Base-by-base conservation (phyloP, 176 grass and related monocot genomes). In the Tuctoria greenei region DNA sequence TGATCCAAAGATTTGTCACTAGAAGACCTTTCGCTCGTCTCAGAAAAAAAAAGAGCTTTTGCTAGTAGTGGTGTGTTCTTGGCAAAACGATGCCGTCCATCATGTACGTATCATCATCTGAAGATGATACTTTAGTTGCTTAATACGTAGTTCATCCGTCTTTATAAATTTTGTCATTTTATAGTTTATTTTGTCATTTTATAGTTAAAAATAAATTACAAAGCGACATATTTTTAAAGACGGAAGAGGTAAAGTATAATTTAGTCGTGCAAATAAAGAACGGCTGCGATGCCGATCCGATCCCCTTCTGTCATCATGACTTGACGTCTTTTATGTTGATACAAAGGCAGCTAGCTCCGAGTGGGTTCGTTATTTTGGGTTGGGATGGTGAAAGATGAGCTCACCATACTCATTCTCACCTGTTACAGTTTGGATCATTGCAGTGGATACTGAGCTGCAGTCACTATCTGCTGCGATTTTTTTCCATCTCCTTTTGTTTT, bases 261-360 rank as follows among this genome's bases (percentile, higher is more conserved):
- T 54, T 88, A 75, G 75, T 26, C 46, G 61, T 64, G 75, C 73
- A 79, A 89, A 89, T 82, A 88, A 88, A 88, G 57, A 88, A 80
- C 66, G 81, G 75, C 25, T 65, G 37, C 61, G 75, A 18, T 65
- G 37, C 61, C 24, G 39, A 7, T 62, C 35, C 55, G 24, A 27
- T 0, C 9, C 26, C 9, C 7, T 20, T 6, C 31, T 31, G 31
- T 31, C 31, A 31, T 45, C 28, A 47, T 51, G 42, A 50, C 28
- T 37, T 7, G 27, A 47, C 47, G 46, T 20, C 41, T 31, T 85
- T 82, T 82, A 78, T 81, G 82, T 73, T 85, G 73, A 85, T 82
- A 78, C 78, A 84, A 85, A 75, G 77, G 25, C 42, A 18, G 4
- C 5, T 43, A 11, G n/a, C 5, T 43, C 1, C 7, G 67, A 37